These are phyloP conservation scores for Arthroderma sp. DNA, from an alignment of 2,329 filamentous ascomycete species.

Conservation along the genomic window DNA sequence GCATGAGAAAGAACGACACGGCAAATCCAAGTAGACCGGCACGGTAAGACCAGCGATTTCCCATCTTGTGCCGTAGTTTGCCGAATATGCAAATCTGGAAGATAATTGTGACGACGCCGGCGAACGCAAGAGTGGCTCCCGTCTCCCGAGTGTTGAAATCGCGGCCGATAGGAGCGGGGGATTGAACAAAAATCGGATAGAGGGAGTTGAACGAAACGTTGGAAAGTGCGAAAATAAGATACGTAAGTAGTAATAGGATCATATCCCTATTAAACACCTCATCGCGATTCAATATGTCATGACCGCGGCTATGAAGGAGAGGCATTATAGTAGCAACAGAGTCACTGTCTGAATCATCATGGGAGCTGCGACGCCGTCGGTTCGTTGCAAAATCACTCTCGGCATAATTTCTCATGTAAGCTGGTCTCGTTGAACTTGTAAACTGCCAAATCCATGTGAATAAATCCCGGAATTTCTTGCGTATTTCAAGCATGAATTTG, in stretches of 20 bases:
- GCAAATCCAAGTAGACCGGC: conserved; percentile 66
- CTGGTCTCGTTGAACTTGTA: conserved; percentile 43
- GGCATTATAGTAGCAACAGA: conserved; percentile 29
- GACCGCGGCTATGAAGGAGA: conserved; percentile 27
- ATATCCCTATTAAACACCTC: conserved; percentile 68
- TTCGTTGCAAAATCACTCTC: conserved; percentile 19
- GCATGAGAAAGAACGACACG: conserved; percentile 72
- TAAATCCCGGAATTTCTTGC: conserved; percentile 43
- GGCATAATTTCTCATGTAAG: conserved; percentile 38
- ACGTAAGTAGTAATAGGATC: conserved; percentile 66
- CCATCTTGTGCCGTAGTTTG: conserved; percentile 60
- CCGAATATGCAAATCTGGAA: conserved; percentile 85
- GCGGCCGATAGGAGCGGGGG: conserved; percentile 61
- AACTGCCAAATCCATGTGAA: conserved; percentile 62
- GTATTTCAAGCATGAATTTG: conserved; percentile 46
- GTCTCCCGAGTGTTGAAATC: conserved; percentile 65
- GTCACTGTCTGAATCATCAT: conserved; percentile 31
- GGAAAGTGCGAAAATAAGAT: conserved; percentile 82
- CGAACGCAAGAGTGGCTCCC: conserved; percentile 70
- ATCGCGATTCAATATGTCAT: conserved; percentile 39
- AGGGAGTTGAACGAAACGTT: conserved; percentile 94
- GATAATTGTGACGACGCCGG: conserved; percentile 70
- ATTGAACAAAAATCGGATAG: conserved; percentile 83
- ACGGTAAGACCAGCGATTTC: conserved; percentile 76
- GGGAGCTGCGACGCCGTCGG: conserved; percentile 13